Evolutionary conservation across 345 rosid genomes (phyloP), one percentile per base, ranked within the genome.

Genomic region (Lepidium sativum): DNA sequence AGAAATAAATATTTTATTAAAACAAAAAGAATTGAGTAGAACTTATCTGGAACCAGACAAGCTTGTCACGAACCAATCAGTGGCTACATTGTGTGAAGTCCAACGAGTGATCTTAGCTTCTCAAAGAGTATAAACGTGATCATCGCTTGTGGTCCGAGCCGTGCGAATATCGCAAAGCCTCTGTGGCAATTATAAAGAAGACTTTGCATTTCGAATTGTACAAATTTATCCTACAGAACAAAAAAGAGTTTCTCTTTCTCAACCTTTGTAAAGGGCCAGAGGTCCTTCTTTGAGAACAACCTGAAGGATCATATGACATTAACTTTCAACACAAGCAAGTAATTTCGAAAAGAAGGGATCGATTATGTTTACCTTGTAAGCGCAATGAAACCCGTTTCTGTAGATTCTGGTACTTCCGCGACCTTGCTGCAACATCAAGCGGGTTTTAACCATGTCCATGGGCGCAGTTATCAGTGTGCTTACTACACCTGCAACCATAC

Each of bases 71-170:
- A 29, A 21, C 37, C 25, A 6, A 60, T 40, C 63, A 48, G 33
- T 53, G 27, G 27, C 77, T 87, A 89, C 64, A 89, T 79, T 53
- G 85, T 85, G 73, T 80, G 69, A 75, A 92, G 74, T 70, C 97
- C 96, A 52, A 83, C 82, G 60, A 92, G 78, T 72, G 84, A 65
- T 52, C 91, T 80, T 40, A 87, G 82, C 72, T 89, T 80, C 86
- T 92, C 96, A 16, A 87, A 86, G 5, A 89, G 72, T 44, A 87
- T 71, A 43, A 87, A 83, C 42, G 86, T 89, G 39, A 87, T 86
- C 48, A 84, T 82, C 42, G 94, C 87, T 74, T 92, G 98, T 17
- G 94, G 96, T 66, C 89, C 98, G 66, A 87, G 65, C 76, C 98
- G 79, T 45, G 91, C 90, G 31, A 89, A 92, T 33, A 82, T 79